Conservation (phyloP, 192 early-diverging fungal genomes). For the Thamnidium elegans region DNA sequence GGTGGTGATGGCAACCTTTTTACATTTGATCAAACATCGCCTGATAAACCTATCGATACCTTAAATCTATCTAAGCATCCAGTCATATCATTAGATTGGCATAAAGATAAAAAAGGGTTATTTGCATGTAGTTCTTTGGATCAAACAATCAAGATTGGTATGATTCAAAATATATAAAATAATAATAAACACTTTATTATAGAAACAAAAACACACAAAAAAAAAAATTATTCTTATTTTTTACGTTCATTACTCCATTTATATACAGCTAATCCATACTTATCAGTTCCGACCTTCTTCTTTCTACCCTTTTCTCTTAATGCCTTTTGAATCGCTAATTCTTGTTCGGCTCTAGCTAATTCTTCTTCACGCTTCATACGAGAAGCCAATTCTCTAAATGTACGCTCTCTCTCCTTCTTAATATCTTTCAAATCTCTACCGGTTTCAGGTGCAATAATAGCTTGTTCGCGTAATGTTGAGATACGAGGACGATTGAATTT, state of each 20-base stretch:
- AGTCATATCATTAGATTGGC: conserved; percentile 66
- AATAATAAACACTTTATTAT: not conserved
- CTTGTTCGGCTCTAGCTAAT: conserved; percentile 65
- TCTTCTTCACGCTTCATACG: conserved; percentile 77
- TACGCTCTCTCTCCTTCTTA: conserved; percentile 41
- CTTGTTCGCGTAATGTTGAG: conserved; percentile 50
- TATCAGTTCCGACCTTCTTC: conserved; percentile 80
- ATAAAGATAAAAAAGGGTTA: conserved; percentile 59
- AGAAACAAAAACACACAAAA: not conserved
- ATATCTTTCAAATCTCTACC: conserved; percentile 19
- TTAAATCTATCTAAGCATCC: conserved; percentile 62
- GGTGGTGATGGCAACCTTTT: conserved; percentile 56
- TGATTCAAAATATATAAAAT: conserved; percentile 39
- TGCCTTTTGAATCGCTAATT: conserved; percentile 75
- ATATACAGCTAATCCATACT: conserved; percentile 77
- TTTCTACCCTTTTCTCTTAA: conserved; percentile 79
- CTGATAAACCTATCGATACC: conserved; percentile 31
- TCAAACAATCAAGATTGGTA: conserved; percentile 59
- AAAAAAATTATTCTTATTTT: conserved; percentile 49
- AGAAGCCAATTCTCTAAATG: conserved; percentile 65
- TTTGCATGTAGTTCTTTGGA: conserved; percentile 68
- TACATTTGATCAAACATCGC: conserved; percentile 54
- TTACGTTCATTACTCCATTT: conserved; percentile 92
- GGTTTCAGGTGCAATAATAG: conserved; percentile 33
- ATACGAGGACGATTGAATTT: conserved; percentile 80